phyloP scores from a whole-genome alignment of 306 rosid species.

The Medicago truncatula region DNA sequence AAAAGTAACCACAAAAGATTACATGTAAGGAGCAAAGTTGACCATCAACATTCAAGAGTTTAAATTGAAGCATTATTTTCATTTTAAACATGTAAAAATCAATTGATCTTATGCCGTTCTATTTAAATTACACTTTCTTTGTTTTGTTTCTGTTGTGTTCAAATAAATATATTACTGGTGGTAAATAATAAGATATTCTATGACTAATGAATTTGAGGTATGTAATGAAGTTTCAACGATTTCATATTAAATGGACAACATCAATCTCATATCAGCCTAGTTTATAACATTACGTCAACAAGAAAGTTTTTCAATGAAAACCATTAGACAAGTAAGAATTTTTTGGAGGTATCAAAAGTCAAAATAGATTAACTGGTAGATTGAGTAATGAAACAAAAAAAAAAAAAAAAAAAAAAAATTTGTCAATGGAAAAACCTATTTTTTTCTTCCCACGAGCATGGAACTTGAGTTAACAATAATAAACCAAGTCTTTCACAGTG shows the following conservation, averaged over 20 bases:
- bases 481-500: too few relatives aligned
- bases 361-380: background rate
- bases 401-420: background rate
- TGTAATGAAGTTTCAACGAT: constrained; percentile 13
- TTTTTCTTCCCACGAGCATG: constrained; percentile 4
- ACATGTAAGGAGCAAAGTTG: background rate
- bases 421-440: background rate
- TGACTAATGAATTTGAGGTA: background rate
- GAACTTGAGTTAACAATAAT: constrained; percentile 4
- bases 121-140: background rate
- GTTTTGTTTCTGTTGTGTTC: background rate
- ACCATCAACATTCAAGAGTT: too few relatives aligned
- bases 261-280: background rate
- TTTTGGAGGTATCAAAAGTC: constrained; percentile 19
- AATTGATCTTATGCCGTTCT: background rate
- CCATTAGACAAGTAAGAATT: background rate
- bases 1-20: constrained; percentile 20
- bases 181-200: background rate
- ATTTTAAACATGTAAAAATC: background rate
- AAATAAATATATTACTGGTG: background rate
- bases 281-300: background rate
- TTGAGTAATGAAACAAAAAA: background rate
- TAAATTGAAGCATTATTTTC: background rate
- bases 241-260: constrained; percentile 1
- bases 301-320: background rate